Base-by-base conservation (phyloP, 768 basidiomycete species). In the Termitomyces sp. region DNA sequence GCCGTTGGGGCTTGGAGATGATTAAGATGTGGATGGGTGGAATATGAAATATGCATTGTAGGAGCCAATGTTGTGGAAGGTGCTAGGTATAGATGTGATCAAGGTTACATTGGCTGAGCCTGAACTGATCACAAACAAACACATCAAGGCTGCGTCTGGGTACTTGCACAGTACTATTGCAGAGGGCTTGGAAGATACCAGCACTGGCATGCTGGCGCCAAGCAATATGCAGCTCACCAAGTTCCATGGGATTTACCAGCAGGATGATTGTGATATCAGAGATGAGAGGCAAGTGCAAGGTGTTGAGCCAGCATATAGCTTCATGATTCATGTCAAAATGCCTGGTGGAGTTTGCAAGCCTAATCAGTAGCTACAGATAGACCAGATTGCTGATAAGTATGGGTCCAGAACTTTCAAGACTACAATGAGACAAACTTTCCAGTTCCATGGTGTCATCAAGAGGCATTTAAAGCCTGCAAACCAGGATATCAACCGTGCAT, bases 381-480 rank as follows among this genome's bases (percentile, higher is more conserved):
- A 98, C 75, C 88, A 89, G 66, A 98, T 99, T 65, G 85, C 97
- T 55, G 97, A 98, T 69, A 92, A 94, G 72, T 92, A 95, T 71
- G 97, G 94, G 6, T 90, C 85, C 61, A 86, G 90, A 48, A 93
- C 95, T 6, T 90, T 98, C 77, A 99, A 99, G 80, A 87, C 98
- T 64, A 99, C 97, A 49, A 99, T 96, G 36, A 82, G 97, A 61
- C 87, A 94, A 72, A 99, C 97, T 11, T 99, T 98, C 88, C 97
- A 99, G 75, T 98, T 97, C 82, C 97, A 99, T 72, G 97, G 97
- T 57, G 92, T 99, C 66, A 93, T 99, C 78, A 99, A 99, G 80
- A 83, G 83, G 62, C 94, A 99, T 71, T 75, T 99, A 72, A 98
- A 98, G 76, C 88, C 91, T 34, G 91, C 95, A 18, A 98, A 98